phyloP scores from a whole-genome alignment of 2,329 filamentous ascomycete species.

The Ophiostoma pallidulum region DNA sequence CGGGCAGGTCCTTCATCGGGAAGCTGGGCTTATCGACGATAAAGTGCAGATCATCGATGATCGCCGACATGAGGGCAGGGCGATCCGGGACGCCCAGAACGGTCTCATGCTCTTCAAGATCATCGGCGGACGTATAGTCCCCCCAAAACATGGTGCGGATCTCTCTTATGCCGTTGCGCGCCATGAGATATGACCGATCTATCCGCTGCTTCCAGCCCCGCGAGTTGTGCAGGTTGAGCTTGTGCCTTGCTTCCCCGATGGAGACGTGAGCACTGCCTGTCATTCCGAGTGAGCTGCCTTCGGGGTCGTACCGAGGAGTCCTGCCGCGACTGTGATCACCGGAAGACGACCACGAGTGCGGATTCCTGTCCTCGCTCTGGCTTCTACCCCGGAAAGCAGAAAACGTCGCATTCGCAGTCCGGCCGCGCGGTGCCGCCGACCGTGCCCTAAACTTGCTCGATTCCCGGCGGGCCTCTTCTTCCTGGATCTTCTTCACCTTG shows the following conservation, averaged over 20 bases:
- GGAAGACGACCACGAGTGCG: conserved; percentile 21
- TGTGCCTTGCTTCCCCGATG: conserved; percentile 65
- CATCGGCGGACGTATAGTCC: conserved; percentile 68
- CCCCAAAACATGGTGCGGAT: conserved; percentile 75
- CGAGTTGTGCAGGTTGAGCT: conserved; percentile 70
- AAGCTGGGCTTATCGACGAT: conserved; percentile 89
- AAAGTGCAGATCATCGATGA: conserved; percentile 78
- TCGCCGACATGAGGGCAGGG: conserved; percentile 69
- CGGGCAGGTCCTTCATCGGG: conserved; percentile 66
- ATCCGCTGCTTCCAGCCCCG: conserved; percentile 90
- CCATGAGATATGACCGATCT: conserved; percentile 60
- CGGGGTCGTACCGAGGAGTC: conserved; percentile 66
- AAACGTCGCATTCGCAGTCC: neutral
- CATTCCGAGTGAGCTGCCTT: conserved; percentile 58
- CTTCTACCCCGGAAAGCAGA: neutral
- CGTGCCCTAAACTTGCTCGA: conserved; percentile 44
- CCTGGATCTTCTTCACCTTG: conserved; percentile 75
- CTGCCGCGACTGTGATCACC: conserved; percentile 23
- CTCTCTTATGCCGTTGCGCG: conserved; percentile 67
- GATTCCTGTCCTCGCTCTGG: conserved; percentile 43
- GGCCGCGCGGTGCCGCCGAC: conserved; percentile 37
- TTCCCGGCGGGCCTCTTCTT: conserved; percentile 53
- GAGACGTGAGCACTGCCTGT: conserved; percentile 64
- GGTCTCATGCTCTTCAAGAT: conserved; percentile 71
- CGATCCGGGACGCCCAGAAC: conserved; percentile 79